Base-by-base conservation (phyloP, 1,139 yeast genomes). In the Zygosaccharomyces sapae region DNA sequence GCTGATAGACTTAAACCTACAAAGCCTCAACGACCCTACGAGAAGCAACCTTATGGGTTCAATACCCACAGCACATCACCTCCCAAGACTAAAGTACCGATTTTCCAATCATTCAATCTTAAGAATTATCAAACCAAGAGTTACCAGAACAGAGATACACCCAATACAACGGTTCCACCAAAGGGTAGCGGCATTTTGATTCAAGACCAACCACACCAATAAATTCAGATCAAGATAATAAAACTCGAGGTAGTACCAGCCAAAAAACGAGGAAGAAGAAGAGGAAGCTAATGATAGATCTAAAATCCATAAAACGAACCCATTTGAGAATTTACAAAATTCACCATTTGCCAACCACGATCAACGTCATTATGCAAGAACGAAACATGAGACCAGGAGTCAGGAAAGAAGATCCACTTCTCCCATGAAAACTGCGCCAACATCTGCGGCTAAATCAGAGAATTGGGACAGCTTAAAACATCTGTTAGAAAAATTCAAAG, bases 41-140 rank as follows among this genome's bases (percentile, higher is more conserved):
- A 59, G 36, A 54, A 63, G 43, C 66, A 63, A 33, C 68, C 67
- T 0, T 64, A 64, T 49, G 68, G 68, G 3, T 64, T 64, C 49
- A 66, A 65, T 8, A 47, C 57, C 12, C 58, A 54, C 6, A 27
- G 45, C 12, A 27, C 33, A 9, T 5, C 20, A 12, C 8, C 44
- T 6, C 41, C 52, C 6, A 50, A 46, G 33, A 31, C 45, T 5
- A 45, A 43, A 22, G 55, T 49, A n/a, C 56, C 55, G 3, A 51
- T 52, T 8, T 54, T 55, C 18, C 56, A 55, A 39, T 51, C 59
- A 6, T 57, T 57, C 33, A 57, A 57, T 38, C 19, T 57, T 31
- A 57, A 57, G 22, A 45, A 53, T 19, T 57, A 56, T 27, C 57
- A 54, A 34, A 42, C 55, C 39, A 50, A 40, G 9, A 37, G 43